Evolutionary conservation across 2,329 filamentous ascomycete genomes (phyloP), one percentile per base, ranked within the genome.

Genomic region (Trichoderma sp.): DNA sequence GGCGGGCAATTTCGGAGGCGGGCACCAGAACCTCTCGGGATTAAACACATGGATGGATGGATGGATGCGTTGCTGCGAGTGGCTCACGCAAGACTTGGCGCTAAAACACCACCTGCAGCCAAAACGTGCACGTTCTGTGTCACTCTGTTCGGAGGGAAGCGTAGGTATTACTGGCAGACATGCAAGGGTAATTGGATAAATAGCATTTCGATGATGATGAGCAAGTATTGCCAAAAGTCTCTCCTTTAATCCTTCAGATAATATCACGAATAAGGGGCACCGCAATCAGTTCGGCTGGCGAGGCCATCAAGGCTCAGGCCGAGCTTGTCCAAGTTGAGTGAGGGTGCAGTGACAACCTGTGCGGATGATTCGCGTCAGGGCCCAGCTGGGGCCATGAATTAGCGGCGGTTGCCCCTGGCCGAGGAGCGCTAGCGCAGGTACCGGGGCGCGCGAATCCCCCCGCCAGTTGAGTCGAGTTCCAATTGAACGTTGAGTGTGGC

Each of bases 391-490:
- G 26, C 28, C 24, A n/a, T 26, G 26, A 52, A n/a, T 50, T 62
- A 62, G 60, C 50, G 41, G 60, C 50, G 50, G 48, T 30, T 62
- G 19, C 41, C 48, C 60, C 30, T 55, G 50, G 48, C 50, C 19
- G 24, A 44, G 52, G 50, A 41, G 60, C 60, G 60, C 60, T 63
- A 63, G 50, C 60, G 60, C 60, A 63, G 60, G 60, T 63, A 62
- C 59, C 59, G 43, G 59, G 59, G 59, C 50, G 50, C 21, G 17
- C n/a, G 14, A 7, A 24, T 30, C 30, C 30, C 28, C 28, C 30
- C 30, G 30, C 30, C 30, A 34, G 30, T 34, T 10, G 30, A 34
- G 7, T 34, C 30, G 30, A 9, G 5, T 30, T 30, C 28, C 28
- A 30, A 30, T 30, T 30, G 30, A 34, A 34, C 9, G 30, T 7